Evolutionary conservation across 305 asterid species (phyloP).

Genomic region (Fraxinus paxiana): DNA sequence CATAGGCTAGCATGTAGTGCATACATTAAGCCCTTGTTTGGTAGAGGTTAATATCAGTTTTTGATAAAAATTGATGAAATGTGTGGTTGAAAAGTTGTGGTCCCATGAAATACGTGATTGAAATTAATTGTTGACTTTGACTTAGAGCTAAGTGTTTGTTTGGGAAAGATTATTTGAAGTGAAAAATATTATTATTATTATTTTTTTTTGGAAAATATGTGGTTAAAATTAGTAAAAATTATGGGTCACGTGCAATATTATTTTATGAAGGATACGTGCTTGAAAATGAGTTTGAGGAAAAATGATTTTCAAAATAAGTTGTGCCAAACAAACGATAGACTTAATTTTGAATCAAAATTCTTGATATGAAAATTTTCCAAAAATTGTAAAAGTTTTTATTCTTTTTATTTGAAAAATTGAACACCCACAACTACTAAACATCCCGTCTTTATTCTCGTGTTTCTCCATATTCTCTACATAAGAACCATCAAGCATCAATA

Average conservation of each 20-base stretch:
- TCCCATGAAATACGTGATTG: too few species aligned
- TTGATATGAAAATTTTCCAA: background rate
- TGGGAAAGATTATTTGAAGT: background rate
- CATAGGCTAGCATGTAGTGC: background rate
- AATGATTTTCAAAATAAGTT: background rate
- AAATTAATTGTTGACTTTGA: background rate
- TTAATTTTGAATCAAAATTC: background rate
- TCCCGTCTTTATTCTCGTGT: background rate
- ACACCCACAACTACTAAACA: background rate
- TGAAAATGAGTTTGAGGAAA: background rate
- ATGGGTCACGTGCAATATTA: background rate
- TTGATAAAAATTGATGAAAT: background rate
- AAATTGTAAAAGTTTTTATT: background rate
- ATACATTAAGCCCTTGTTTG: background rate
- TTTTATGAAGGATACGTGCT: background rate
- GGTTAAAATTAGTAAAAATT: background rate
- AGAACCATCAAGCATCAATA: background rate
- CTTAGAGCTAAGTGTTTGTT: background rate
- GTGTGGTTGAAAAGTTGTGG: too few species aligned
- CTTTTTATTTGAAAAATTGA: background rate
- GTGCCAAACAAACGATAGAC: background rate
- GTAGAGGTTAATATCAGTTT: background rate
- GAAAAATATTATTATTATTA: background rate
- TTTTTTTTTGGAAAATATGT: background rate
- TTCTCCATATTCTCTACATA: background rate